Conservation (phyloP, 108 stramenopile genomes). For the Conticribra guillardii region DNA sequence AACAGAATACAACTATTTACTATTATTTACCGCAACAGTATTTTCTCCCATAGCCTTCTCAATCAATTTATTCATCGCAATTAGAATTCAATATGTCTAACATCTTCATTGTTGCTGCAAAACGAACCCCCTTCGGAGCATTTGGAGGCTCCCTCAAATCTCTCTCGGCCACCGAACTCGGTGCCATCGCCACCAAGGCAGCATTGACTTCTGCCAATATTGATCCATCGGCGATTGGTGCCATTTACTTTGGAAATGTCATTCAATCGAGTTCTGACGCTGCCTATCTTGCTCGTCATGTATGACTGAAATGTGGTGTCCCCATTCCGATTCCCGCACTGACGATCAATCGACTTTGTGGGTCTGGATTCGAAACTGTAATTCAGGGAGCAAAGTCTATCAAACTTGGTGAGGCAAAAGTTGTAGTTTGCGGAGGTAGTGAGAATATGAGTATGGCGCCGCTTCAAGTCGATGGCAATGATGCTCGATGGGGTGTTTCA, state of each 20-base stretch:
- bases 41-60: too few species aligned
- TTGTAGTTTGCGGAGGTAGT: constrained; percentile 92
- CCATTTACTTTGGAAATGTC: constrained; percentile 95
- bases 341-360: constrained; percentile 98
- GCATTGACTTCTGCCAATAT: constrained; percentile 71
- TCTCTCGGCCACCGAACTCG: constrained; percentile 82
- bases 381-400: constrained; percentile 91
- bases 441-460: constrained; percentile 98
- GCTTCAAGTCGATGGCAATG: constrained; percentile 79
- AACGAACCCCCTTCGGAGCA: constrained; percentile 97
- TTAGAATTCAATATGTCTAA: constrained; percentile 46
- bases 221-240: constrained; percentile 79
- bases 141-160: constrained; percentile 94
- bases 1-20: too few species aligned
- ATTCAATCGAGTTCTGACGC: constrained; percentile 92
- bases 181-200: constrained; percentile 74
- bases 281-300: constrained; percentile 94
- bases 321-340: constrained; percentile 83
- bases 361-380: constrained; percentile 97
- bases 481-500: constrained; percentile 88
- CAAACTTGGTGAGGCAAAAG: constrained; percentile 81
- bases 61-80: background rate
- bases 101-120: constrained; percentile 97
- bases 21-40: too few species aligned
- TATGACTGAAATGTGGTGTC: constrained; percentile 84